phyloP scores from a whole-genome alignment of 768 basidiomycete genomes.

The Hygrophorus pudorinus region DNA sequence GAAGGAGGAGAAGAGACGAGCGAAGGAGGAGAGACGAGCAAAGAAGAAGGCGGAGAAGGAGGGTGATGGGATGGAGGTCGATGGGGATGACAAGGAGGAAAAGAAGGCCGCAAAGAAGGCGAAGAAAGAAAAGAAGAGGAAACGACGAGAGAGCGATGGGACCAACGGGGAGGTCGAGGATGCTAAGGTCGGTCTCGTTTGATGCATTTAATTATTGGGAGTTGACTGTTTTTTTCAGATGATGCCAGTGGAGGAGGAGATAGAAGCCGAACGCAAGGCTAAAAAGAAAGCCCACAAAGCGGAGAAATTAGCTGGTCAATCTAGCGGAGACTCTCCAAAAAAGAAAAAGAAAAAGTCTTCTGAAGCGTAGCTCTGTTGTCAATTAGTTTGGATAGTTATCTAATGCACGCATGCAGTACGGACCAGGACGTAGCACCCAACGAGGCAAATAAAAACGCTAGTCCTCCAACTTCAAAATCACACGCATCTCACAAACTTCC shows the following conservation, averaged over 20 bases:
- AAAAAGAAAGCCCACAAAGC: constrained; percentile 71
- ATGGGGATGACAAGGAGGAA: constrained; percentile 17
- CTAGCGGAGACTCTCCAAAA: constrained; percentile 27
- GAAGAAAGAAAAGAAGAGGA: constrained; percentile 26
- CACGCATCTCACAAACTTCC: too few relatives aligned
- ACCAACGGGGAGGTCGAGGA: constrained; percentile 29
- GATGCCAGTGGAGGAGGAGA: constrained; percentile 30
- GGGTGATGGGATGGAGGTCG: constrained; percentile 17
- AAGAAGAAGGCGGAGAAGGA: constrained; percentile 54
- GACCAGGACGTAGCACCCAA: too few relatives aligned
- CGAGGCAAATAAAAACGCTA: too few relatives aligned
- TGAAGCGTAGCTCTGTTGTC: constrained; percentile 12
- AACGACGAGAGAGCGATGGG: constrained; percentile 50
- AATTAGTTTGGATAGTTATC: too few relatives aligned
- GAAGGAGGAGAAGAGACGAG: constrained; percentile 78
- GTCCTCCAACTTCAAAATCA: too few relatives aligned
- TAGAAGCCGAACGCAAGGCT: constrained; percentile 77
- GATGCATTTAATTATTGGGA: constrained; percentile 7
- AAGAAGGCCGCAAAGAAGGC: constrained; percentile 15
- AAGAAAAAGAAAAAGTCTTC: constrained; percentile 57
- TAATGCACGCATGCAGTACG: too few relatives aligned
- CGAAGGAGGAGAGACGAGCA: constrained; percentile 69
- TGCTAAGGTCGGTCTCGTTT: constrained; percentile 26
- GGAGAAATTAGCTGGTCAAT: constrained; percentile 49
- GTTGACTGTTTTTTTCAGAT: neutral